Evolutionary conservation across 768 basidiomycete genomes (phyloP), one percentile per base, ranked within the genome.

Genomic region (Mycena indigotica): DNA sequence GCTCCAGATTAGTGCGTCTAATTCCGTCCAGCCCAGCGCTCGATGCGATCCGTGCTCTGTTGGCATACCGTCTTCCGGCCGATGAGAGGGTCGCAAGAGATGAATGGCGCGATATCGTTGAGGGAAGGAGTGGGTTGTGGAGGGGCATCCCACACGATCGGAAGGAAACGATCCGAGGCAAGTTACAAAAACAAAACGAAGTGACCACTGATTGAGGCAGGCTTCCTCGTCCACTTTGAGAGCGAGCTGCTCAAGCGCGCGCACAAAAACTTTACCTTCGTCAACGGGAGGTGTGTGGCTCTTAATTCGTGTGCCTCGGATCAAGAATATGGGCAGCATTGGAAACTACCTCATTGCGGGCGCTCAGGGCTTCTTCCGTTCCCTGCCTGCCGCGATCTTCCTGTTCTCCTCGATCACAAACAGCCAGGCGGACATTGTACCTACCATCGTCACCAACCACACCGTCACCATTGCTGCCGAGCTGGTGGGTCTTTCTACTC

Each of bases 391-490:
- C 1, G 93, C 95, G 13, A 91, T 98, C 60, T 98, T 96, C 72
- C 77, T 97, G 40, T 95, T 98, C 69, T 89, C 93, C 26, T 91
- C 91, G 2, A 93, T 97, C 62, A 93, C 93, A 0, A 88, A 85
- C 66, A 93, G 90, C 55, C 85, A 88, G 81, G 88, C 91, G 12
- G 83, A 87, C 58, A 95, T 98, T 56, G 75, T 96, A 2, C 95
- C 95, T 0, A 92, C 88, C 3, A 89, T 98, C 61, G 85, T 95
- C 38, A 98, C 95, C 13, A 95, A 93, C 71, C 92, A 93, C 70
- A 94, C 91, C 0, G 93, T 94, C n/a, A 97, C 95, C 15, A 94
- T 98, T 60, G 92, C 94, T 35, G 93, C 89, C 23, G 89, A 95
- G 72, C 79, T 96, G 66, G 90, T 85, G 26, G 66, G 78, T 73